Base-by-base conservation (phyloP, 306 rosid species). In the Pterocarpus macrocarpus region DNA sequence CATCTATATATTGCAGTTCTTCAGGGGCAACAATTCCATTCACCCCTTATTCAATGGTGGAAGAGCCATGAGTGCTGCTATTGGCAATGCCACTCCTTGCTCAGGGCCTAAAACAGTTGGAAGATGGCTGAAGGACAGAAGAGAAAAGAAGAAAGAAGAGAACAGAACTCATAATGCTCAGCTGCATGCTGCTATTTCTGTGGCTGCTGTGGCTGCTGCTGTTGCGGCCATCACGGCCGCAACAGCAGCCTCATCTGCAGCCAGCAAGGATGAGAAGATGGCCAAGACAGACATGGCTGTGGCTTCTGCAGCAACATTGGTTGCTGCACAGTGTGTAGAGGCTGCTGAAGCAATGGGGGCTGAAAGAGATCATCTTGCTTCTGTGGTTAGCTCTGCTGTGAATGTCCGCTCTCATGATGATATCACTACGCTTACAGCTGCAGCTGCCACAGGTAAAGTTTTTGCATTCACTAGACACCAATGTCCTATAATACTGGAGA, bases 301-400 rank as follows among this genome's bases (percentile, higher is more conserved):
- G 83, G 99, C 99, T 12, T 95, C 98, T 43, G 99, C 99, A 2
- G 98, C 99, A 22, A 87, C 98, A 7, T 78, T 95, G 65, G 95
- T 95, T 69, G 99, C 99, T 63, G 97, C 96, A 57, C 99, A 95
- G 73, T 95, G 99, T 73, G 98, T 94, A 1, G 99, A 95, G 73
- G 97, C 98, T 11, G 99, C 97, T 3, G 99, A 95, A 81, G 87
- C 98, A 44, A 88, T 93, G 90, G 98, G 99, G 73, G 97, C 98
- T 35, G 99, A 95, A 64, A 81, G 96, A 77, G 98, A 93, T 22
- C 97, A 93, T 71, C 98, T 95, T 64, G 93, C 98, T 70, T 86
- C 94, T 1, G 93, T 93, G 8, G 88, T 95, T 16, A 90, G 97
- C 85, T 95, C 99, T 16, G 99, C 99, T 28, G 99, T 95, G 9